Evolutionary conservation across 805 yeast genomes (phyloP).

Genomic region (Starmerella powellii): DNA sequence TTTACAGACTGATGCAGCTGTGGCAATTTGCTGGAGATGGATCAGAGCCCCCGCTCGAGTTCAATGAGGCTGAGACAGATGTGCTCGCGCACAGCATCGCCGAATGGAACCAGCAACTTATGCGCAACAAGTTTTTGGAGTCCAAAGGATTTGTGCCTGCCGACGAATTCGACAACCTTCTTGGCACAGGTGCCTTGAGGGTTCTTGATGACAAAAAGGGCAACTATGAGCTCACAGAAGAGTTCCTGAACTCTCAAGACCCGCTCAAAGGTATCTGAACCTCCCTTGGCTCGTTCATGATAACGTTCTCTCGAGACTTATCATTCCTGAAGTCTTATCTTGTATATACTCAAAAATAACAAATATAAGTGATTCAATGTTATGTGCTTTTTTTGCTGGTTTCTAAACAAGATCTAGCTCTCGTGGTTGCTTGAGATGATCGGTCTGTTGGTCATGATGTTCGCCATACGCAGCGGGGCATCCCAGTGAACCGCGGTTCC

Average conservation of each 20-base stretch:
- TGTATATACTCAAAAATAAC: no score
- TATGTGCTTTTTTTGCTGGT: background rate
- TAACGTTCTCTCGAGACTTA: no score
- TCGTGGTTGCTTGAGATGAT: conserved; percentile 9
- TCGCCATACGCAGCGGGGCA: conserved; percentile 60
- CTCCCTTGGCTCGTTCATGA: no score
- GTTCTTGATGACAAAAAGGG: conserved; percentile 41
- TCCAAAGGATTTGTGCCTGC: conserved; percentile 95
- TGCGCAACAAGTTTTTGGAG: conserved; percentile 70
- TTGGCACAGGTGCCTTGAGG: conserved; percentile 56
- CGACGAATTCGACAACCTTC: conserved; percentile 67
- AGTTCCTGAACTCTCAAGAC: conserved; percentile 19
- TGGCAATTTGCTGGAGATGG: conserved; percentile 19
- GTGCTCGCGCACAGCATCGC: conserved; percentile 46
- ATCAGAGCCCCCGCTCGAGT: conserved; percentile 45
- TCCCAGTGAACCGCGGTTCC: conserved; percentile 85
- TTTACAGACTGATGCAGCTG: conserved; percentile 17
- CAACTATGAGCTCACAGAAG: conserved; percentile 33
- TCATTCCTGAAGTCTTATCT: no score
- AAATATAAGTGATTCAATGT: background rate
- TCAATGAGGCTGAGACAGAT: conserved; percentile 47
- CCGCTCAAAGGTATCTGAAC: conserved; percentile 5
- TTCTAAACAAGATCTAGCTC: background rate
- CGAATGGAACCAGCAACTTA: conserved; percentile 54
- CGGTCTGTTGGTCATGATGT: conserved; percentile 50